Base-by-base conservation (phyloP, 768 basidiomycete genomes). In the Albatrellus ellisii region DNA sequence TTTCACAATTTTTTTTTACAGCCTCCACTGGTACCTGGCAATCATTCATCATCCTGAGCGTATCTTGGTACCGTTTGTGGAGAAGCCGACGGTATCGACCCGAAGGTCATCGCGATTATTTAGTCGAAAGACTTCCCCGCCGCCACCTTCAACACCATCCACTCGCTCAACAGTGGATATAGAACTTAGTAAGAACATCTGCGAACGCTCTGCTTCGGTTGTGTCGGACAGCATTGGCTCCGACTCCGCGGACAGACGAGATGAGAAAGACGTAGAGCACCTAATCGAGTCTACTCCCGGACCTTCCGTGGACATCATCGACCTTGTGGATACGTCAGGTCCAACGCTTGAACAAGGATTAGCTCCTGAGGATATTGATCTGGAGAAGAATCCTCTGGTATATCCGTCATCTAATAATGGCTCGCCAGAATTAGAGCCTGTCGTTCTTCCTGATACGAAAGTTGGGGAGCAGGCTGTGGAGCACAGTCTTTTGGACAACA, bases 1-100 rank as follows among this genome's bases (percentile, higher is more conserved):
- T 43, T 42, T 31, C 21, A 34, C 7, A 36, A 7, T 25, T 4
- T 24, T 22, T 42, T 15, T 22, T 22, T 25, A 7, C 49, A 98
- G 94, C 52, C 61, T 88, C 33, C 95, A 99, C 62, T 98, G 95
- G 95, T 98, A 95, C 59, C 73, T 98, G 29, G 92, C 88, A 12
- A 77, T 98, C 47, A 94, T 99, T 50, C 82, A 77, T 57, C 77
- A 82, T 45, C 94, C 95, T 0, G 76, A 74, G 41, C 59, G 66
- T 36, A 62, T 71, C 6, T 61, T 83, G 55, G 58, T 69, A 26
- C 66, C 77, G 10, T 65, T 69, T 2, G 34, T 46, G 8, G 25
- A 39, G 27, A 36, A 28, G 22, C 20, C 28, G 11, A 26, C 11
- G 9, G 7, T 7, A 26, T 15, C 25, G n/a, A 10, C 33, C 24